Evolutionary conservation across 2,329 filamentous ascomycete species (phyloP), one percentile per base, ranked within the genome.

Genomic region (Knoxdaviesia proteae): DNA sequence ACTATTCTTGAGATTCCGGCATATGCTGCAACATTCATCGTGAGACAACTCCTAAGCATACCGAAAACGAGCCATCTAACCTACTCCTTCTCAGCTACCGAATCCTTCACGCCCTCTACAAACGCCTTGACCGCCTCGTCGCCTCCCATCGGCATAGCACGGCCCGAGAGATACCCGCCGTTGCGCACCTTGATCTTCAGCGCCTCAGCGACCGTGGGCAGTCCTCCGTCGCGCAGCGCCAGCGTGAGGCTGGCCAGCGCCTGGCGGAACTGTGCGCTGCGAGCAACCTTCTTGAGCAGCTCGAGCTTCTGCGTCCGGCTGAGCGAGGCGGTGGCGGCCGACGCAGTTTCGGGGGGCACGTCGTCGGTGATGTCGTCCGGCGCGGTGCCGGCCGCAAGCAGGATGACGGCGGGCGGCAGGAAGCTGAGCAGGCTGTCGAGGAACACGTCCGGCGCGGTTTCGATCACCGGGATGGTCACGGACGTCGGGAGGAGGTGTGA

Each of bases 91-190:
- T 46, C 44, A 8, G 43, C 60, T 1, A 86, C 80, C 5, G 74
- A 77, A 61, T 74, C 79, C 68, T 81, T 90, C 40, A 94, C 77
- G 3, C 88, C 90, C 44, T 92, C 74, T 29, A 98, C 69, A 59
- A 98, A 98, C 4, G 82, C 83, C 62, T 92, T 80, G 2, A 98
- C 77, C 8, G 88, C 88, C 51, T 90, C 80, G 5, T 81, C 83
- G 42, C 87, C 87, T 38, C 87, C 88, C 39, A 94, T 60, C 2
- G 88, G 87, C 64, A 94, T 77, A 41, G 74, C 80, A 5, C 83
- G 79, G 44, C 81, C 77, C 47, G 69, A 70, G 53, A 93, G 69
- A 48, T 82, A 80, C 4, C 88, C 88, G n/a, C 80, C 80, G 55
- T 94, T 84, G 53, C 80, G 71, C 20, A 98, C 74, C 50, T 76